Evolutionary conservation across 441 rosid species (phyloP).

Genomic region (Raphanus hybrid): DNA sequence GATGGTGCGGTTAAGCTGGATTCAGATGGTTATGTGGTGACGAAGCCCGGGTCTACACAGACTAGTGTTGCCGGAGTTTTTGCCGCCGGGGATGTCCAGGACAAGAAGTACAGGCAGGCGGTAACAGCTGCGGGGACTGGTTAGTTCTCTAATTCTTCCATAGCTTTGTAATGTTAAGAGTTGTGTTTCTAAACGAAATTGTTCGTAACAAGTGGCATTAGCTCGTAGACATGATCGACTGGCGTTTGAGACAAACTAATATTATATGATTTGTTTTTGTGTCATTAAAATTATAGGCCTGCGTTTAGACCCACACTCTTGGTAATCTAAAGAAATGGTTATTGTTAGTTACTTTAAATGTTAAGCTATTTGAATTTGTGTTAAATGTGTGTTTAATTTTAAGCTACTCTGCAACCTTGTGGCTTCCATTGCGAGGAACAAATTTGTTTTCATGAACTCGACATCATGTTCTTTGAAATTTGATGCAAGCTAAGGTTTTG

Average conservation of each 20-base stretch:
- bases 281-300: not conserved
- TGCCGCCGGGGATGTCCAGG: slow-evolving; percentile 94
- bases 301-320: too few species aligned
- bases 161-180: not conserved
- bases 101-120: slow-evolving; percentile 91
- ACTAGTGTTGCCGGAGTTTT: slow-evolving; percentile 79
- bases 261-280: not conserved
- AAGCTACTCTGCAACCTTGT: not conserved
- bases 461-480: not conserved
- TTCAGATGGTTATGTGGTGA: slow-evolving; percentile 69
- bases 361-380: not conserved
- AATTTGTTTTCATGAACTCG: not conserved
- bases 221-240: not conserved
- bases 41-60: slow-evolving; percentile 66
- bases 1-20: slow-evolving; percentile 70
- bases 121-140: slow-evolving; percentile 91
- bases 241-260: not conserved
- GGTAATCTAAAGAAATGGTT: not conserved
- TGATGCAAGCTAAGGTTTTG: slow-evolving; percentile 14
- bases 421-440: not conserved
- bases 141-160: slow-evolving; percentile 32
- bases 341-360: not conserved
- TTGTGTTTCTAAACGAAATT: not conserved
- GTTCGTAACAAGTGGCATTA: not conserved
- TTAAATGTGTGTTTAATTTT: not conserved